These are phyloP conservation scores for Gelatoporia subvermispora DNA, from an alignment of 768 basidiomycete genomes.

Conservation along the genomic window DNA sequence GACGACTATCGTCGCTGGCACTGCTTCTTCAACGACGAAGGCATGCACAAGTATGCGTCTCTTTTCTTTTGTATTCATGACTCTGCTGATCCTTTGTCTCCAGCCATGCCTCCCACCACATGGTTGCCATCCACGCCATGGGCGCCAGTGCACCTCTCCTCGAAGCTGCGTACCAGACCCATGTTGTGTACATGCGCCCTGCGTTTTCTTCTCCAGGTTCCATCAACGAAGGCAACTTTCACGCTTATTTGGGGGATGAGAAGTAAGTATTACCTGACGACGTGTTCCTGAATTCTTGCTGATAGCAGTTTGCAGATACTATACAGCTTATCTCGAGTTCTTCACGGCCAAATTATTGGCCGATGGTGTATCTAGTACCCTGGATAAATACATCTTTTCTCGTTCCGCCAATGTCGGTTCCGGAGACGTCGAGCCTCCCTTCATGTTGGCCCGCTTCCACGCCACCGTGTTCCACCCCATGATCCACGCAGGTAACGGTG, in stretches of 20 bases:
- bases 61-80: background rate
- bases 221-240: conserved; percentile 44
- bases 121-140: conserved; percentile 53
- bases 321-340: conserved; percentile 48
- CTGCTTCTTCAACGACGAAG: conserved; percentile 30
- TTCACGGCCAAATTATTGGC: conserved; percentile 38
- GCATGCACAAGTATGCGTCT: conserved; percentile 31
- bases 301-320: conserved; percentile 28
- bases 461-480: conserved; percentile 55
- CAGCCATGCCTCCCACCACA: conserved; percentile 55
- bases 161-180: conserved; percentile 33
- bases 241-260: conserved; percentile 51
- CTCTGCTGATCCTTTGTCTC: background rate
- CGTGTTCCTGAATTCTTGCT: background rate
- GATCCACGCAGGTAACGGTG: conserved; percentile 57
- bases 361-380: conserved; percentile 36
- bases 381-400: conserved; percentile 62
- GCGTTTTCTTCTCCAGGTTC: conserved; percentile 36
- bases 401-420: conserved; percentile 11
- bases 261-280: conserved; percentile 20
- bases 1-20: conserved; percentile 29
- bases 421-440: conserved; percentile 25
- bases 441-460: conserved; percentile 53
- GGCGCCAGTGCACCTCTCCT: conserved; percentile 43
- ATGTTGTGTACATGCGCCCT: conserved; percentile 29